Percentiles rank a stretch among this genome's conserved stretches.
Conservation (phyloP, 2,329 filamentous ascomycete genomes). For the Tolypocladium inflatum region DNA sequence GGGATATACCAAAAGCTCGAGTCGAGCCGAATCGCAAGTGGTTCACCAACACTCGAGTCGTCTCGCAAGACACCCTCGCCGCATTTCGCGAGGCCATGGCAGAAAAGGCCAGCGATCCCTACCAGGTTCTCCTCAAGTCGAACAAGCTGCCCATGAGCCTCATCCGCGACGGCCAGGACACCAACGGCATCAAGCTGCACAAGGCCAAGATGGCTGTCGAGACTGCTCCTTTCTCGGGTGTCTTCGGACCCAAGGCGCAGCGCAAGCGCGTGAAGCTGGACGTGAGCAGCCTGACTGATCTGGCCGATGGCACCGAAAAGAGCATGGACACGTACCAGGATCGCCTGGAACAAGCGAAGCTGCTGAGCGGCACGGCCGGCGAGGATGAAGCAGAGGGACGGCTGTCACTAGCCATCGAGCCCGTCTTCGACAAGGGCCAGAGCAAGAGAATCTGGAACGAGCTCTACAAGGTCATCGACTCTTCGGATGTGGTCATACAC, state of each 20-base stretch:
- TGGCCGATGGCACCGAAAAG: slow-evolving; percentile 70
- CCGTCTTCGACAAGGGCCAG: slow-evolving; percentile 90
- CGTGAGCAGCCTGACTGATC: slow-evolving; percentile 70
- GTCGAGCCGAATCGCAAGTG: slow-evolving; percentile 96
- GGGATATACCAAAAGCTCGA: slow-evolving; percentile 70
- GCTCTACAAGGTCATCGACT: slow-evolving; percentile 89
- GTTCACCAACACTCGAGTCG: slow-evolving; percentile 89
- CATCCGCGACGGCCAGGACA: slow-evolving; percentile 67
- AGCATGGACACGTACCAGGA: slow-evolving; percentile 77
- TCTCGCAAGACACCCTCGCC: slow-evolving; percentile 78
- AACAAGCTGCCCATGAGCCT: slow-evolving; percentile 96
- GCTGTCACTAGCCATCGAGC: slow-evolving; percentile 58
- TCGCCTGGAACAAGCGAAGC: slow-evolving; percentile 65
- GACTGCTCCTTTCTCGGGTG: slow-evolving; percentile 73
- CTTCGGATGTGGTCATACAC: slow-evolving; percentile 92
- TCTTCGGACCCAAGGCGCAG: slow-evolving; percentile 89
- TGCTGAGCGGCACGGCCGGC: slow-evolving; percentile 62
- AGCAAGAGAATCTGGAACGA: slow-evolving; percentile 97
- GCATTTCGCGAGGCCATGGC: slow-evolving; percentile 89
- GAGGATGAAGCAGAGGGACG: slow-evolving; percentile 41
- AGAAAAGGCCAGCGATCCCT: slow-evolving; percentile 82
- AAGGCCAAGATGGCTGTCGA: slow-evolving; percentile 90
- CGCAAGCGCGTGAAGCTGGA: slow-evolving; percentile 86
- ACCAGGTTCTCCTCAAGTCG: slow-evolving; percentile 87
- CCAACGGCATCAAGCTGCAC: slow-evolving; percentile 85